A percentile compares a stretch with the other conserved stretches of the same genome.
These are phyloP conservation scores for Hypsizygus marmoreus DNA, from an alignment of 768 basidiomycete genomes.

Conservation along the genomic window DNA sequence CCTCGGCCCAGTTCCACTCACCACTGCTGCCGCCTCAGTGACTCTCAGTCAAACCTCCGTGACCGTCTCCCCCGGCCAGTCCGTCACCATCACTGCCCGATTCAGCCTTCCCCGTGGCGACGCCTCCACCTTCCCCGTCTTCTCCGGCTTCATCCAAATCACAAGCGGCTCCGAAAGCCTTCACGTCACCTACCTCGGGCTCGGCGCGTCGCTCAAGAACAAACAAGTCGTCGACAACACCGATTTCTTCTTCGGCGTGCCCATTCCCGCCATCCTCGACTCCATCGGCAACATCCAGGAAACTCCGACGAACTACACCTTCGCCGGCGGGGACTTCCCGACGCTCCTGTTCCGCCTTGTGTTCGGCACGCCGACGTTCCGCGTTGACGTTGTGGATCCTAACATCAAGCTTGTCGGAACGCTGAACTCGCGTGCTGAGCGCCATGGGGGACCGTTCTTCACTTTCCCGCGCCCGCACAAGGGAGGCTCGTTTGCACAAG, in stretches of 20 bases:
- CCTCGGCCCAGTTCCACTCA: slow-evolving; percentile 53
- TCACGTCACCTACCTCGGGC: slow-evolving; percentile 51
- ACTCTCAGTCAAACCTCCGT: slow-evolving; percentile 45
- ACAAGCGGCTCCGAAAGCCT: slow-evolving; percentile 36
- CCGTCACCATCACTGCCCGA: slow-evolving; percentile 39
- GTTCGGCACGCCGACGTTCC: slow-evolving; percentile 51
- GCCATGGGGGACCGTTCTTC: slow-evolving; percentile 29
- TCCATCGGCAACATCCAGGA: slow-evolving; percentile 40
- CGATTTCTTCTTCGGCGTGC: slow-evolving; percentile 44
- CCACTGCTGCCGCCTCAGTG: slow-evolving; percentile 45
- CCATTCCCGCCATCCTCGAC: slow-evolving; percentile 44
- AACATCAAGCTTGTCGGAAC: slow-evolving; percentile 42
- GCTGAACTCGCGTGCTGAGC: slow-evolving; percentile 30
- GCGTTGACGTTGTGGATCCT: slow-evolving; percentile 49
- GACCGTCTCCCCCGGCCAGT: slow-evolving; percentile 44
- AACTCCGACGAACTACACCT: slow-evolving; percentile 47
- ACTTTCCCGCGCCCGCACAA: slow-evolving; percentile 38
- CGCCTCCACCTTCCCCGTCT: slow-evolving; percentile 53
- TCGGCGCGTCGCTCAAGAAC: slow-evolving; percentile 31
- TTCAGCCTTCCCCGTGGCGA: slow-evolving; percentile 41
- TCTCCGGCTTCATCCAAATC: slow-evolving; percentile 59
- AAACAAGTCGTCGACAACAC: slow-evolving; percentile 56
- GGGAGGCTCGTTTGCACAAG: slow-evolving; percentile 40
- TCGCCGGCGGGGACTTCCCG: slow-evolving; percentile 42
- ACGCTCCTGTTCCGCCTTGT: slow-evolving; percentile 40